Conservation (phyloP, 495 filamentous ascomycete species). For the Oleoguttula mirabilis region DNA sequence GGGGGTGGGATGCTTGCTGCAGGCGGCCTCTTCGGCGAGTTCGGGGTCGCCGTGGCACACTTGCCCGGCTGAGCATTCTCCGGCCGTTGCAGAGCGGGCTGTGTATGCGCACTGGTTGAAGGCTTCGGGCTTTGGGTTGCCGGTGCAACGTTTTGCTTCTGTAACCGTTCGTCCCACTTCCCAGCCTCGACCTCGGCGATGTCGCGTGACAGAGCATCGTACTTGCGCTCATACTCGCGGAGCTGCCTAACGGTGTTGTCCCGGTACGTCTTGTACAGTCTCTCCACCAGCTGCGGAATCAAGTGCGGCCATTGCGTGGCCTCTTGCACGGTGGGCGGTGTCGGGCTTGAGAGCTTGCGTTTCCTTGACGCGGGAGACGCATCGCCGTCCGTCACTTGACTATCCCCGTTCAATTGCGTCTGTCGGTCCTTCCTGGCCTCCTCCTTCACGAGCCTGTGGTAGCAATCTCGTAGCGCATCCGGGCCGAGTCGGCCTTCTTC, state of each 20-base stretch:
- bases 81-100: neutral
- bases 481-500: slow-evolving; percentile 62
- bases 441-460: slow-evolving; percentile 62
- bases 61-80: neutral
- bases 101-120: slow-evolving; percentile 5
- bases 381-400: slow-evolving; percentile 20
- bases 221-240: slow-evolving; percentile 58
- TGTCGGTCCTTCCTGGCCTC: slow-evolving; percentile 39
- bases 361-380: slow-evolving; percentile 40
- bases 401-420: neutral
- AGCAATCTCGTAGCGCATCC: slow-evolving; percentile 66
- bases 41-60: neutral
- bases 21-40: neutral
- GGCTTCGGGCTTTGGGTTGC: slow-evolving; percentile 19
- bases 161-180: slow-evolving; percentile 34
- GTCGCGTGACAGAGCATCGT: slow-evolving; percentile 50
- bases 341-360: slow-evolving; percentile 58
- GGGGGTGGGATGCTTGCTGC: neutral
- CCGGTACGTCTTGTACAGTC: slow-evolving; percentile 63
- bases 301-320: slow-evolving; percentile 50
- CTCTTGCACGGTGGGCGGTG: slow-evolving; percentile 49
- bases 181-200: slow-evolving; percentile 55
- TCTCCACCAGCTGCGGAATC: slow-evolving; percentile 54
- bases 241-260: slow-evolving; percentile 56
- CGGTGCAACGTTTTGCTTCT: slow-evolving; percentile 8